Evolutionary conservation across 805 yeast genomes (phyloP).

Genomic region (Cephaloascus albidus): DNA sequence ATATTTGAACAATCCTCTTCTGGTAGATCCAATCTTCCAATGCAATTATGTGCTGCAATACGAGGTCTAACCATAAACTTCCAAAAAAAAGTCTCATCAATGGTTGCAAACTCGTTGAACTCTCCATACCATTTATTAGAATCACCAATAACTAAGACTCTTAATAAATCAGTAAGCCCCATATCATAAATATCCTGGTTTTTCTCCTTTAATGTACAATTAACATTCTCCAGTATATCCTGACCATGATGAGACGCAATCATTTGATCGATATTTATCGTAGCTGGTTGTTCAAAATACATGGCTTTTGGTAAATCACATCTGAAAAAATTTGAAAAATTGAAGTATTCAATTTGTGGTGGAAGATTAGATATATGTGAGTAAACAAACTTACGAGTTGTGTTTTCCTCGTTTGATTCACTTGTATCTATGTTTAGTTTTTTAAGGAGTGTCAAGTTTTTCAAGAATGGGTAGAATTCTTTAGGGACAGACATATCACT

Average conservation of each 20-base stretch:
- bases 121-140: neutral
- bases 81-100: neutral
- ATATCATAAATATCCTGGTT: neutral
- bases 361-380: neutral
- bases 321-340: neutral
- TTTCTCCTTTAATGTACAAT: neutral
- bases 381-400: neutral
- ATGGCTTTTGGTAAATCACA: neutral
- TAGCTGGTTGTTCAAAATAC: neutral
- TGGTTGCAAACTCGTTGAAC: neutral
- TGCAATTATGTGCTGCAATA: neutral
- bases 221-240: neutral
- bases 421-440: neutral
- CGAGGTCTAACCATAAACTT: neutral
- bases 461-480: neutral
- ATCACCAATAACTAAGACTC: neutral
- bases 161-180: neutral
- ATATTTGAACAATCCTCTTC: neutral
- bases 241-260: neutral
- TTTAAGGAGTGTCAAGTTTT: neutral
- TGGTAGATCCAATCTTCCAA: neutral
- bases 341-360: neutral
- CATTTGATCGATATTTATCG: neutral
- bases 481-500: neutral
- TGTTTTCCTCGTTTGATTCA: neutral